phyloP scores from a whole-genome alignment of 768 basidiomycete genomes.

The Boletellus sp. region DNA sequence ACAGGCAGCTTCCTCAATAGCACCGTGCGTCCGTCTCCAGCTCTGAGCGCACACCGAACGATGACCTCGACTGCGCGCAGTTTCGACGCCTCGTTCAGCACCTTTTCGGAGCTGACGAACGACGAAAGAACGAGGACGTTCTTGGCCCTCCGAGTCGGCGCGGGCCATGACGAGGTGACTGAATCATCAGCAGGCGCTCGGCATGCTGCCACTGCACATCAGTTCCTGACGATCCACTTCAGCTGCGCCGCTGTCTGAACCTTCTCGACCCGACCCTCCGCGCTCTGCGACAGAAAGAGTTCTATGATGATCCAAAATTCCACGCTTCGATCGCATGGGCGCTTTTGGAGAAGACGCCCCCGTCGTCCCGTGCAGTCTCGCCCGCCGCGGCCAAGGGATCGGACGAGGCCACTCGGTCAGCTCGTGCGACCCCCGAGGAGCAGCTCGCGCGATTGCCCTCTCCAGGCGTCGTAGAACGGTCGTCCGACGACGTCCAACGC shows the following conservation, averaged over 20 bases:
- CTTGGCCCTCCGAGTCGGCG: conserved; percentile 76
- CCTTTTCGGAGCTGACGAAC: conserved; percentile 67
- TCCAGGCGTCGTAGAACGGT: conserved; percentile 4
- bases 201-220: background rate
- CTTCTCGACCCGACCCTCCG: conserved; percentile 56
- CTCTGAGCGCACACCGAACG: conserved; percentile 2
- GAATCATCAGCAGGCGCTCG: background rate
- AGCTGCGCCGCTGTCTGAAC: conserved; percentile 59
- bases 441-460: conserved; percentile 1
- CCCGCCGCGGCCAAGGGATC: background rate
- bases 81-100: conserved; percentile 69
- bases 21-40: conserved; percentile 38
- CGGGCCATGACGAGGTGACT: conserved; percentile 73
- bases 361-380: conserved; percentile 5
- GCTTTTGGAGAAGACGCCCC: conserved; percentile 43
- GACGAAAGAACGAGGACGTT: conserved; percentile 82
- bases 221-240: conserved; percentile 18
- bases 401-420: conserved; percentile 2
- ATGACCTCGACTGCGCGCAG: conserved; percentile 36
- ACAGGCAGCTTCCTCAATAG: conserved; percentile 42
- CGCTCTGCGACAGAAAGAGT: conserved; percentile 67
- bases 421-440: conserved; percentile 3
- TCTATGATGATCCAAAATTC: conserved; percentile 78
- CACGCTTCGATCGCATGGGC: conserved; percentile 92
- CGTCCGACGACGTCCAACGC: conserved; percentile 36